Evolutionary conservation across 192 early-diverging fungal genomes (phyloP).

Genomic region (Phycomyces nitens): DNA sequence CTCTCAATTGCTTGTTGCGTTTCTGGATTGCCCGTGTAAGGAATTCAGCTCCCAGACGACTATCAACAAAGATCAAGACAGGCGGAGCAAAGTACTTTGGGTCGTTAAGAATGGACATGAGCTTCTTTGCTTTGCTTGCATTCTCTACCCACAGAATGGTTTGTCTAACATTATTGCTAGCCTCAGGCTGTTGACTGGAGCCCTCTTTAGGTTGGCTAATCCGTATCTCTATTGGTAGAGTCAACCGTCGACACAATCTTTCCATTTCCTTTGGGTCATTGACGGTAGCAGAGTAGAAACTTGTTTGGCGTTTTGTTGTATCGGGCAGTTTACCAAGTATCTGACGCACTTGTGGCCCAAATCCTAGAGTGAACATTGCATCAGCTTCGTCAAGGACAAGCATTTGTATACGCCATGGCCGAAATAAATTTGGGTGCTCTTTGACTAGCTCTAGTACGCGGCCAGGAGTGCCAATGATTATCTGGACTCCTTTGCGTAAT

Average conservation of each 20-base stretch:
- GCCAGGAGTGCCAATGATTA: slow-evolving; percentile 56
- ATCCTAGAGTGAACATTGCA: slow-evolving; percentile 56
- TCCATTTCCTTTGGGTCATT: slow-evolving; percentile 18
- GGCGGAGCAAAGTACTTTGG: slow-evolving; percentile 51
- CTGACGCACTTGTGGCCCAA: slow-evolving; percentile 43
- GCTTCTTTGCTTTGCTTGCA: slow-evolving; percentile 49
- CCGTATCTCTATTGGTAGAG: slow-evolving; percentile 26
- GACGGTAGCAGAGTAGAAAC: slow-evolving; percentile 36
- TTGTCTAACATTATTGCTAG: slow-evolving; percentile 42
- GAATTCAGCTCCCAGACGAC: slow-evolving; percentile 49
- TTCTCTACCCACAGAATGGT: slow-evolving; percentile 58
- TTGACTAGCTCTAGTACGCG: slow-evolving; percentile 45
- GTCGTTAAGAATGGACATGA: slow-evolving; percentile 49
- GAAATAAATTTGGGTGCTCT: slow-evolving; percentile 28
- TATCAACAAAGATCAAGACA: slow-evolving; percentile 53
- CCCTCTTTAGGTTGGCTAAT: slow-evolving; percentile 22
- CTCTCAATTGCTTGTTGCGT: slow-evolving; percentile 28
- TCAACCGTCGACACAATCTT: slow-evolving; percentile 22
- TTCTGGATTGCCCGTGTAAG: slow-evolving; percentile 42
- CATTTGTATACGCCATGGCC: slow-evolving; percentile 40
- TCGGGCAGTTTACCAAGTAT: slow-evolving; percentile 39
- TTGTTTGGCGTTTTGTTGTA: slow-evolving; percentile 37
- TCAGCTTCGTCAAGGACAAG: slow-evolving; percentile 57
- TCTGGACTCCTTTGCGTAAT: slow-evolving; percentile 50
- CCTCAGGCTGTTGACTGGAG: neutral